Conservation (phyloP, 495 filamentous ascomycete genomes). For the Aspergillus panamensis region DNA sequence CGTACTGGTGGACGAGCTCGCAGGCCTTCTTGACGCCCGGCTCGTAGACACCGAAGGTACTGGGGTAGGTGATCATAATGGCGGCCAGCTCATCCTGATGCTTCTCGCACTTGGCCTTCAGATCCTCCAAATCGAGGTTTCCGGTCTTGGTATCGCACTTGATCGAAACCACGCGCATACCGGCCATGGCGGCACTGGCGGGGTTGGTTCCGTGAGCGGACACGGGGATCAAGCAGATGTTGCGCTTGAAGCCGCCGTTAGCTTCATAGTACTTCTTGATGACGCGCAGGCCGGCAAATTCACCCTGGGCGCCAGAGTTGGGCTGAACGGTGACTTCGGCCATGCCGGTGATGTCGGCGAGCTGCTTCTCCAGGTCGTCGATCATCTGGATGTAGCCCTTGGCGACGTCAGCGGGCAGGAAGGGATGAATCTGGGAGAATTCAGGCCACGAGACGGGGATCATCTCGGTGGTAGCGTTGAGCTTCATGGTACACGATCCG, state of each 20-base stretch:
- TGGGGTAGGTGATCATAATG: conserved; percentile 98
- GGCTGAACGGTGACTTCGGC: conserved; percentile 87
- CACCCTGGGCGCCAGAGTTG: conserved; percentile 95
- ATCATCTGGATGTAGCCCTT: conserved; percentile 70
- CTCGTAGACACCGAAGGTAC: conserved; percentile 96
- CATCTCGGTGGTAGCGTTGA: conserved; percentile 96
- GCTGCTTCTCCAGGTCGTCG: conserved; percentile 67
- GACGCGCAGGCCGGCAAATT: conserved; percentile 89
- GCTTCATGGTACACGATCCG: conserved; percentile 99
- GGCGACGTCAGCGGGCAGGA: conserved; percentile 59
- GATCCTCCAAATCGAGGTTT: conserved; percentile 83
- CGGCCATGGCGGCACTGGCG: conserved; percentile 94
- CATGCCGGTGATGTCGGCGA: conserved; percentile 88
- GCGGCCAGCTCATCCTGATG: conserved; percentile 82
- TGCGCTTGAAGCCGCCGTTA: conserved; percentile 63
- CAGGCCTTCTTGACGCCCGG: conserved; percentile 85
- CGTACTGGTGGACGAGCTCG: conserved; percentile 78
- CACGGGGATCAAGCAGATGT: conserved; percentile 94
- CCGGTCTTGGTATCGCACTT: conserved; percentile 88
- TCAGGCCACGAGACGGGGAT: conserved; percentile 80
- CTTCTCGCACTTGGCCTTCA: conserved; percentile 84
- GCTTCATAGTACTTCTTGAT: conserved; percentile 84
- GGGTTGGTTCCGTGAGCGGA: conserved; percentile 98
- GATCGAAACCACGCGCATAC: conserved; percentile 92
- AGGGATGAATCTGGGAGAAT: conserved; percentile 85